These are phyloP conservation scores for Chlamydomonas applanata DNA, from an alignment of 139 green algal genomes.

Conservation along the genomic window DNA sequence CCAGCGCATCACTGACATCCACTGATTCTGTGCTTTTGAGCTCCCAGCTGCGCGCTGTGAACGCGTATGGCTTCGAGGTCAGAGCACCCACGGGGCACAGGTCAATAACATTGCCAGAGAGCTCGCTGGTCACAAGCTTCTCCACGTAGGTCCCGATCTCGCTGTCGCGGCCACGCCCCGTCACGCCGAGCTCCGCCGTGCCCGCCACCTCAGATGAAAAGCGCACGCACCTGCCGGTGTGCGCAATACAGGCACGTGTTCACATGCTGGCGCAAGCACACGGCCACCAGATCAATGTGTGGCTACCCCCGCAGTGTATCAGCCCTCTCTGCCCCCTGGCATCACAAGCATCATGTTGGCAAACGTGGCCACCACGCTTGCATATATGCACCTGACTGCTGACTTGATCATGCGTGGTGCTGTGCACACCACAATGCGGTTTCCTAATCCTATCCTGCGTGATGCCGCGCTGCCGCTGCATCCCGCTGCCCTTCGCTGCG, in stretches of 20 bases:
- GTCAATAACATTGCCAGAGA: conserved; percentile 98
- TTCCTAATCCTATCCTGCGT: too few species aligned
- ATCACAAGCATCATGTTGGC: too few species aligned
- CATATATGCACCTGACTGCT: too few species aligned
- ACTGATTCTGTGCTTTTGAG: conserved; percentile 91
- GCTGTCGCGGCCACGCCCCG: conserved; percentile 80
- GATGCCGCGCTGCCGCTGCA: too few species aligned
- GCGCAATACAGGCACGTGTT: too few species aligned
- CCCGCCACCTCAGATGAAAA: conserved; percentile 94
- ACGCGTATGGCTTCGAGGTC: conserved; percentile 95
- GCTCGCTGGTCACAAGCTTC: conserved; percentile 86
- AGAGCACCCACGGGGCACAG: conserved; percentile 97
- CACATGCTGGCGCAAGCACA: too few species aligned
- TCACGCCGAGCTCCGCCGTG: conserved; percentile 93
- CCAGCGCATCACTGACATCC: conserved; percentile 90
- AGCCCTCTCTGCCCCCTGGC: too few species aligned
- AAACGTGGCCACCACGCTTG: too few species aligned
- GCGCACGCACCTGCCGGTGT: conserved; percentile 82
- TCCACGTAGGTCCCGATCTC: conserved; percentile 98
- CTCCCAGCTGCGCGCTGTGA: conserved; percentile 97
- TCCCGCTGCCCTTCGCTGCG: too few species aligned
- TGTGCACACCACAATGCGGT: too few species aligned
- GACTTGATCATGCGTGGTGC: not conserved
- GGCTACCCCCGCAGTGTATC: too few species aligned
- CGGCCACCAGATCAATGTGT: too few species aligned